Conservation (phyloP, 768 basidiomycete species). For the Krasilnikovozyma curviuscula region DNA sequence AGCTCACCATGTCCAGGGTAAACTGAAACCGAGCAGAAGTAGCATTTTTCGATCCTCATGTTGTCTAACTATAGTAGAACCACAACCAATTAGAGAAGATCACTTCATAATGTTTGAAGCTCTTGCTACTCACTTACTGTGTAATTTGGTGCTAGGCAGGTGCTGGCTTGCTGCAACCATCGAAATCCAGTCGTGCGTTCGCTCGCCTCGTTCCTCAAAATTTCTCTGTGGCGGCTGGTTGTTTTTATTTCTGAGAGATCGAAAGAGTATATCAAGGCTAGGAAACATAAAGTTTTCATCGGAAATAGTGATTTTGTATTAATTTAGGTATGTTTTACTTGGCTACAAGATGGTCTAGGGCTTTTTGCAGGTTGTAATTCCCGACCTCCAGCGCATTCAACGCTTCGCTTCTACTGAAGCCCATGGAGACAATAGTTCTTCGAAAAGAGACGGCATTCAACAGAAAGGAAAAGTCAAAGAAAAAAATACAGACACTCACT, state of each 20-base stretch:
- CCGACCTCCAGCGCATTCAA: conserved; percentile 12
- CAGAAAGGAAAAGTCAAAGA: neutral
- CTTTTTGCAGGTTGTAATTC: conserved; percentile 11
- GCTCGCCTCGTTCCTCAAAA: too few species aligned
- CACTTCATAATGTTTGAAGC: too few species aligned
- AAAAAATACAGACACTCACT: neutral
- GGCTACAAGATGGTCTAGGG: conserved; percentile 11
- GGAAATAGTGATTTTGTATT: too few species aligned
- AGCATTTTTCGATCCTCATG: conserved; percentile 98
- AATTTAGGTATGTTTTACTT: neutral
- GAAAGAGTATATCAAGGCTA: neutral
- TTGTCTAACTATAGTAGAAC: too few species aligned
- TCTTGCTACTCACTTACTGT: too few species aligned
- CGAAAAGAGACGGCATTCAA: neutral
- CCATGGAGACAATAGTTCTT: conserved; percentile 9
- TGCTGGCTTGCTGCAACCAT: too few species aligned
- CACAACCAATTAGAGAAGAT: too few species aligned
- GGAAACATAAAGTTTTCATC: neutral
- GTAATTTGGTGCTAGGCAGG: too few species aligned
- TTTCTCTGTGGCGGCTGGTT: too few species aligned
- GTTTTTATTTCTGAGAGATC: too few species aligned
- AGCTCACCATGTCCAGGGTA: conserved; percentile 82
- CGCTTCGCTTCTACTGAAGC: conserved; percentile 8
- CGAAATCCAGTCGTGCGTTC: too few species aligned
- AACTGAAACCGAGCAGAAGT: conserved; percentile 90